Evolutionary conservation across 768 basidiomycete genomes (phyloP).

Genomic region (Exsudoporus frostii): DNA sequence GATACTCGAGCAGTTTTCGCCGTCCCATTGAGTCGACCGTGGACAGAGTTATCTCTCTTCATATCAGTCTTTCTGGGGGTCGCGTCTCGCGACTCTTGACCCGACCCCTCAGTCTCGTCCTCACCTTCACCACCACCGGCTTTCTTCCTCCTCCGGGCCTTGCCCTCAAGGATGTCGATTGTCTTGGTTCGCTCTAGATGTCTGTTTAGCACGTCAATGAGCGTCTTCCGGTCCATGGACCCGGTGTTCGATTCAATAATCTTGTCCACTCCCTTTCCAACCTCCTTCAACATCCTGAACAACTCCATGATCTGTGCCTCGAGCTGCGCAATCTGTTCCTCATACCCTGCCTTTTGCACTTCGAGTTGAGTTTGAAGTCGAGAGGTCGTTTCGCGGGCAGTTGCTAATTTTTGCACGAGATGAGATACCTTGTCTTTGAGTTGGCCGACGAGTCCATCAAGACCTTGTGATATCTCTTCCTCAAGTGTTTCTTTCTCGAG

Average conservation of each 20-base stretch:
- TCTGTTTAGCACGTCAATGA: conserved; percentile 77
- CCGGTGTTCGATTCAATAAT: conserved; percentile 61
- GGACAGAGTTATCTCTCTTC: conserved; percentile 35
- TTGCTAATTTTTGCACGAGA: conserved; percentile 72
- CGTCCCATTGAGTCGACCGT: conserved; percentile 27
- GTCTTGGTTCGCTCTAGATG: conserved; percentile 83
- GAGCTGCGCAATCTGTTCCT: conserved; percentile 83
- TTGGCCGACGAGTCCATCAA: conserved; percentile 79
- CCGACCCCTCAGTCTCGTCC: conserved; percentile 37
- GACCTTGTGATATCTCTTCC: conserved; percentile 75
- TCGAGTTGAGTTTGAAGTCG: conserved; percentile 75
- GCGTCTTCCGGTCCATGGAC: conserved; percentile 72
- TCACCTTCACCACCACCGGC: conserved; percentile 32
- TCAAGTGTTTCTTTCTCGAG: conserved; percentile 82
- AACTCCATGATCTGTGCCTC: conserved; percentile 92
- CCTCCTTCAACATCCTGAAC: conserved; percentile 90
- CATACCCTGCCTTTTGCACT: conserved; percentile 73
- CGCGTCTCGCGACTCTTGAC: conserved; percentile 49
- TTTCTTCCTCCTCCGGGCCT: conserved; percentile 34
- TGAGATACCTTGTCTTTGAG: conserved; percentile 69
- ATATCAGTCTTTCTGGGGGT: conserved; percentile 57
- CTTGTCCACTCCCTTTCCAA: conserved; percentile 71
- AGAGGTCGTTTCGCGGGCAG: conserved; percentile 76
- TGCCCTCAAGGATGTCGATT: conserved; percentile 81
- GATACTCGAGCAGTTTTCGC: conserved; percentile 37